phyloP scores from a whole-genome alignment of 1,284 basidiomycete genomes.

The Heterobasidion occidentale region DNA sequence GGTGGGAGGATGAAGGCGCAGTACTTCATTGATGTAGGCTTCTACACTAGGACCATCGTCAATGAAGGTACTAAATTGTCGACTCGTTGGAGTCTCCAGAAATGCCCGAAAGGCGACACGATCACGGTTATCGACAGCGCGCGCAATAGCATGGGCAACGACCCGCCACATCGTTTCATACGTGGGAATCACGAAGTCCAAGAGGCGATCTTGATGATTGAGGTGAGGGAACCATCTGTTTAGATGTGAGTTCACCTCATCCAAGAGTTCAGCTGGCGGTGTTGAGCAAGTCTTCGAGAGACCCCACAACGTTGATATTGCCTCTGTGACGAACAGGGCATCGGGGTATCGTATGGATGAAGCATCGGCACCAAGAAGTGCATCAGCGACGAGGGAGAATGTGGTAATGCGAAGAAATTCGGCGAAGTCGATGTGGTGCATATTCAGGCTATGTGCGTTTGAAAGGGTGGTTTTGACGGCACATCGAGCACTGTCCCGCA shows the following conservation, averaged over 20 bases:
- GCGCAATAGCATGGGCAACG: constrained; percentile 36
- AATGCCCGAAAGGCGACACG: constrained; percentile 28
- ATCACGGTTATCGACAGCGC: constrained; percentile 19
- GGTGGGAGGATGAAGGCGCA: constrained; percentile 40
- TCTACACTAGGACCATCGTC: constrained; percentile 25
- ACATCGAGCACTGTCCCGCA: neutral
- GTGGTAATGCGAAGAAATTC: neutral
- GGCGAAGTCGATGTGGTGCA: neutral
- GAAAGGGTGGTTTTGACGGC: neutral
- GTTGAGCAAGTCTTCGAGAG: constrained; percentile 25
- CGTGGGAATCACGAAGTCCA: constrained; percentile 45
- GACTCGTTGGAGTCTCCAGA: constrained; percentile 25
- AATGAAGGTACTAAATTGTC: constrained; percentile 23
- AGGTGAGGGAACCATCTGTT: constrained; percentile 28
- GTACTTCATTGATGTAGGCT: constrained; percentile 32
- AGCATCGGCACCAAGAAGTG: neutral
- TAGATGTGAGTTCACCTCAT: constrained; percentile 21
- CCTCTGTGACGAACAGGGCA: constrained; percentile 23
- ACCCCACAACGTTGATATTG: constrained; percentile 34
- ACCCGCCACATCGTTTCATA: constrained; percentile 59
- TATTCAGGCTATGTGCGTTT: neutral
- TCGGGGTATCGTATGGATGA: constrained; percentile 12
- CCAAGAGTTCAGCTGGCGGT: constrained; percentile 10
- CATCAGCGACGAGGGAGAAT: neutral
- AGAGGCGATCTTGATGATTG: constrained; percentile 22